Evolutionary conservation across 2,329 filamentous ascomycete genomes (phyloP), one percentile per base, ranked within the genome.

Genomic region (Aspergillus bombycis): DNA sequence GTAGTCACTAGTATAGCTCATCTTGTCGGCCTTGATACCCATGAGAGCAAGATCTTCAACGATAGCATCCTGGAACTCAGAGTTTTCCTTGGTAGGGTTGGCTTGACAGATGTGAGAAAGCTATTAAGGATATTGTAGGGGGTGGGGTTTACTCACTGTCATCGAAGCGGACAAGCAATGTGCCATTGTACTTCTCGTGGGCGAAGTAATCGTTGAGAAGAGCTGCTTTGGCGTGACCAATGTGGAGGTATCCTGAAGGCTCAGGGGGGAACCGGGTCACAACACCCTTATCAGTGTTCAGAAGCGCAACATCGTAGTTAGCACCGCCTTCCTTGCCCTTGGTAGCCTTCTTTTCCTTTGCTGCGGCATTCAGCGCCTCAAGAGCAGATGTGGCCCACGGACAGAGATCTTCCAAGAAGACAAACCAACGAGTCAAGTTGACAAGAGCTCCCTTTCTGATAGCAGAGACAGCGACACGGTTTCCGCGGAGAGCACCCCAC

Each of bases 121-220:
- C 38, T 3, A 6, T 34, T n/a, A n/a, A 54, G 10, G n/a, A 54
- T 3, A 12, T 14, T 19, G 11, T 23, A 23, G 19, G n/a, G 12
- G 16, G 52, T n/a, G 30, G 30, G 26, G 10, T 36, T 11, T 4
- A 54, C 52, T 54, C 32, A 54, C 52, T 99, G 75, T 99, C 95
- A 76, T 99, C 95, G 74, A 99, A 95, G 64, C 95, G 91, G 57
- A 98, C 87, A 64, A 96, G 89, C 71, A 99, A 85, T 72, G 91
- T 96, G 73, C 95, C 95, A 65, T 94, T 89, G 84, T 96, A 96
- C 71, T 93, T 91, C 77, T 93, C 90, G 79, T 97, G 93, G 52
- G 93, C 94, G 72, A 98, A 98, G 84, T 96, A 98, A 78, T 98
- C 94, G 82, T 95, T 97, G 62, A 98, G 88, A 61, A 96, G 85